Conservation (phyloP, 768 basidiomycete genomes). For the Asterophora parasitica region DNA sequence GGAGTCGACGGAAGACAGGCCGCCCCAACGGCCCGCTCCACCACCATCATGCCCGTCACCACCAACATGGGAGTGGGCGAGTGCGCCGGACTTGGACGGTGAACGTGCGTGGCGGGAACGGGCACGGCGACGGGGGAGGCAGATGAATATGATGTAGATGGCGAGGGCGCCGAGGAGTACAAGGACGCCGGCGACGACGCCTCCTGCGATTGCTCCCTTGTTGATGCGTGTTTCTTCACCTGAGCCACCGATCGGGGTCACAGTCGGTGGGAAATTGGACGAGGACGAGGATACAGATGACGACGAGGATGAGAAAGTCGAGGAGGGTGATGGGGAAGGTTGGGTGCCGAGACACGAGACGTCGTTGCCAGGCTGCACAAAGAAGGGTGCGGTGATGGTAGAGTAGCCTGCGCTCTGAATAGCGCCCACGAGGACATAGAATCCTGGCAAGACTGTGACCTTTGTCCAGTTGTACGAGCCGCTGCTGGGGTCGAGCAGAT, state of each 20-base stretch:
- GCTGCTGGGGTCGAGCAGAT: constrained; percentile 23
- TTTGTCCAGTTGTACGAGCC: constrained; percentile 35
- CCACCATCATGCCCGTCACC: not conserved
- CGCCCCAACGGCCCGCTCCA: constrained; percentile 16
- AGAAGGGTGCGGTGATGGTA: constrained; percentile 23
- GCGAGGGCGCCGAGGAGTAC: constrained; percentile 28
- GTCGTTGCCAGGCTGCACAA: constrained; percentile 25
- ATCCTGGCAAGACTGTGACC: constrained; percentile 45
- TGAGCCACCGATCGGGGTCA: constrained; percentile 17
- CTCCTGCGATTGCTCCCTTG: constrained; percentile 45
- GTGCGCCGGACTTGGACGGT: not conserved
- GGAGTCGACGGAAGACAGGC: constrained; percentile 17
- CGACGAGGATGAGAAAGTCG: too few relatives aligned
- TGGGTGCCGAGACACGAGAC: constrained; percentile 27
- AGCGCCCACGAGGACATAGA: constrained; percentile 36
- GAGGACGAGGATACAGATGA: too few relatives aligned
- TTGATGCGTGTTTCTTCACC: constrained; percentile 25
- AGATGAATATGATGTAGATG: constrained; percentile 26
- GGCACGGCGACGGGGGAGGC: not conserved
- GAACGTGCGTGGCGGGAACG: constrained; percentile 3
- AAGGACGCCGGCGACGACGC: constrained; percentile 43
- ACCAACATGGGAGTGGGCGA: not conserved
- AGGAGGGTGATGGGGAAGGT: constrained; percentile 13
- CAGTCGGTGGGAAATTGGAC: constrained; percentile 7
- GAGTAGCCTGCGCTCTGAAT: constrained; percentile 17